Evolutionary conservation across 2,329 filamentous ascomycete genomes (phyloP).

Genomic region (Podosphaera fusca): DNA sequence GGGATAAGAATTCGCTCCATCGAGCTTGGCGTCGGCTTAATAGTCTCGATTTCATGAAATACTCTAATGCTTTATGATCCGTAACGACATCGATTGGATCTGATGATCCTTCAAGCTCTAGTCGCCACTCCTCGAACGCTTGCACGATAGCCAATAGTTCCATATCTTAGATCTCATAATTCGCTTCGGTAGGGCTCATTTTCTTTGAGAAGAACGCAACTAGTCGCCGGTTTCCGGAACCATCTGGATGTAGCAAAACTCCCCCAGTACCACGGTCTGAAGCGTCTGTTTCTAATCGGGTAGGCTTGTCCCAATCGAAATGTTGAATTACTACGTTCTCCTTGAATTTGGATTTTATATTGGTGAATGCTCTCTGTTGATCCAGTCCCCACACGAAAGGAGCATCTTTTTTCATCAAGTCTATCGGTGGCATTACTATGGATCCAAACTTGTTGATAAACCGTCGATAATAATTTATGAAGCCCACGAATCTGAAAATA

Average conservation of each 20-base stretch:
- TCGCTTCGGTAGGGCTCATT: too few species aligned
- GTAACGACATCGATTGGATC: too few species aligned
- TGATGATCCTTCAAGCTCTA: too few species aligned
- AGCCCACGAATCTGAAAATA: neutral
- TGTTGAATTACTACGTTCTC: neutral
- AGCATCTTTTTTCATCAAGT: neutral
- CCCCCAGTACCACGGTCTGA: neutral
- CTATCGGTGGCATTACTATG: neutral
- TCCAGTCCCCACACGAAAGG: neutral
- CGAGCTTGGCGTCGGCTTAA: too few species aligned
- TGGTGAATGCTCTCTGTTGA: neutral
- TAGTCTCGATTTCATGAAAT: too few species aligned
- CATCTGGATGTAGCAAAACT: neutral
- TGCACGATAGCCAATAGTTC: too few species aligned
- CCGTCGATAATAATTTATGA: neutral
- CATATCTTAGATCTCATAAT: too few species aligned
- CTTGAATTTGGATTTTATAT: neutral
- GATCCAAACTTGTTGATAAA: neutral
- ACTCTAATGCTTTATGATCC: too few species aligned
- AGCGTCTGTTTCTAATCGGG: neutral
- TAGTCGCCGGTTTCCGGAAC: neutral
- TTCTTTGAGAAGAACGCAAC: neutral
- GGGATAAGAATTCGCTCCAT: too few species aligned
- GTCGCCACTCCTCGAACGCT: too few species aligned
- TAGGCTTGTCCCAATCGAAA: neutral